phyloP scores from a whole-genome alignment of 805 yeast species.

The Ogataea angusta region DNA sequence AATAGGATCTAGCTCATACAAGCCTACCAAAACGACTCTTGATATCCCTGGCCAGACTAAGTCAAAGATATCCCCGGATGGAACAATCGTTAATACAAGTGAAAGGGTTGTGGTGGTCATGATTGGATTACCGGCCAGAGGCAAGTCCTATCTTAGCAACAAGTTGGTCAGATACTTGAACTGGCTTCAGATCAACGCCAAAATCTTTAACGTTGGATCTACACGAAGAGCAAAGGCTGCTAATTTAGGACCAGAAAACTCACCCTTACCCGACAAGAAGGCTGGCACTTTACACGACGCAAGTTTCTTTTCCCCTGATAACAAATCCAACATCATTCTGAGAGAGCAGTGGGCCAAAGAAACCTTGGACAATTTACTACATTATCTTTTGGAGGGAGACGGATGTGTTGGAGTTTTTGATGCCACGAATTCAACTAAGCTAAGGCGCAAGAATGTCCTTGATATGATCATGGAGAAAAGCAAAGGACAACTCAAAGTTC shows the following conservation, averaged over 20 bases:
- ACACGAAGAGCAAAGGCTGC: conserved; percentile 76
- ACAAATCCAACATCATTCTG: conserved; percentile 55
- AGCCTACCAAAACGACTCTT: conserved; percentile 52
- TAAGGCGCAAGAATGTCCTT: conserved; percentile 58
- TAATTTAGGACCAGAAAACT: conserved; percentile 64
- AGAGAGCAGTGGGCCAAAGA: conserved; percentile 97
- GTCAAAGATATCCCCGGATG: conserved; percentile 76
- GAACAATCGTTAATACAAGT: conserved; percentile 48
- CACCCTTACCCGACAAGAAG: conserved; percentile 51
- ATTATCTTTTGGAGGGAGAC: conserved; percentile 71
- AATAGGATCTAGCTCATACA: background rate
- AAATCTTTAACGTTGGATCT: conserved; percentile 93
- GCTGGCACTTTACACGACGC: conserved; percentile 58
- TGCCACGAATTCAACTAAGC: conserved; percentile 74
- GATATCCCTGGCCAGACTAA: conserved; percentile 92
- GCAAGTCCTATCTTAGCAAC: conserved; percentile 90
- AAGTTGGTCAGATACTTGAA: conserved; percentile 86
- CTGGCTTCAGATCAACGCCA: conserved; percentile 89
- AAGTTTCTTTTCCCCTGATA: conserved; percentile 80
- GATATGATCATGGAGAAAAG: conserved; percentile 54
- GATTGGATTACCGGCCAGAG: conserved; percentile 96
- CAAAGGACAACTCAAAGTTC: conserved; percentile 65
- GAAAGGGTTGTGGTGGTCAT: conserved; percentile 89
- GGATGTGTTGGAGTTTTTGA: conserved; percentile 93
- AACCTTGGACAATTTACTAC: conserved; percentile 78